Evolutionary conservation across 2,329 filamentous ascomycete species (phyloP).

Genomic region (Coniochaeta hoffmannii): DNA sequence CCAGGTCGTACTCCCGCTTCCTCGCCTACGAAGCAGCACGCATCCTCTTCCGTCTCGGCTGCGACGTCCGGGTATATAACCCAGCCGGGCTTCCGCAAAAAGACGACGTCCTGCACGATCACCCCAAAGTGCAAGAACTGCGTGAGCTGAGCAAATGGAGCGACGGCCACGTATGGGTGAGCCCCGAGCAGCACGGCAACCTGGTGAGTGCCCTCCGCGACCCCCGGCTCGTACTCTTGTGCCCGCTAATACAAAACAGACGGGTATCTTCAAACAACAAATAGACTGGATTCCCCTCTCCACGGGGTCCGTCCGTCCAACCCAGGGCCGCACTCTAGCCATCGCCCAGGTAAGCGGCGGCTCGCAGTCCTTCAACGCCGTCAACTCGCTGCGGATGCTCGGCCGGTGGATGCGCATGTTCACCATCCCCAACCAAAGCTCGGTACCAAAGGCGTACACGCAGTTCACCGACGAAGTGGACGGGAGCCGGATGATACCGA

Average conservation of each 20-base stretch:
- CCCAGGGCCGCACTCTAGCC: slow-evolving; percentile 56
- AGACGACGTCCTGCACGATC: slow-evolving; percentile 49
- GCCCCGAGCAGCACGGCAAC: slow-evolving; percentile 60
- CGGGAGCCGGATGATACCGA: slow-evolving; percentile 42
- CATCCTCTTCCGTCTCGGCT: slow-evolving; percentile 57
- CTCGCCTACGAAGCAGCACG: slow-evolving; percentile 52
- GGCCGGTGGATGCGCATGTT: slow-evolving; percentile 68
- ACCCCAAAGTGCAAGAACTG: slow-evolving; percentile 56
- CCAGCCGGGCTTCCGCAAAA: slow-evolving; percentile 53
- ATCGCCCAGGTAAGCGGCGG: slow-evolving; percentile 58
- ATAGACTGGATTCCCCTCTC: slow-evolving; percentile 63
- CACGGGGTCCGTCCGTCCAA: slow-evolving; percentile 55
- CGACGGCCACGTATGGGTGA: slow-evolving; percentile 59
- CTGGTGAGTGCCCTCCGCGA: slow-evolving; percentile 27
- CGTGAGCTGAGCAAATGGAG: slow-evolving; percentile 55
- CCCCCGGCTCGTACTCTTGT: neutral
- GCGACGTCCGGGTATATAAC: slow-evolving; percentile 57
- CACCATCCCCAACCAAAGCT: slow-evolving; percentile 58
- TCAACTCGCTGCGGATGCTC: slow-evolving; percentile 57
- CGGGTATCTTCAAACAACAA: slow-evolving; percentile 61
- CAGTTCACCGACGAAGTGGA: slow-evolving; percentile 19
- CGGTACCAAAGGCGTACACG: slow-evolving; percentile 55
- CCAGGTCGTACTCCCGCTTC: slow-evolving; percentile 51
- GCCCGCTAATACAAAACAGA: slow-evolving; percentile 25
- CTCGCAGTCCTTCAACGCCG: slow-evolving; percentile 60